Evolutionary conservation across 2,329 filamentous ascomycete species (phyloP), one percentile per base, ranked within the genome.

Genomic region (Pyrenophora teres): DNA sequence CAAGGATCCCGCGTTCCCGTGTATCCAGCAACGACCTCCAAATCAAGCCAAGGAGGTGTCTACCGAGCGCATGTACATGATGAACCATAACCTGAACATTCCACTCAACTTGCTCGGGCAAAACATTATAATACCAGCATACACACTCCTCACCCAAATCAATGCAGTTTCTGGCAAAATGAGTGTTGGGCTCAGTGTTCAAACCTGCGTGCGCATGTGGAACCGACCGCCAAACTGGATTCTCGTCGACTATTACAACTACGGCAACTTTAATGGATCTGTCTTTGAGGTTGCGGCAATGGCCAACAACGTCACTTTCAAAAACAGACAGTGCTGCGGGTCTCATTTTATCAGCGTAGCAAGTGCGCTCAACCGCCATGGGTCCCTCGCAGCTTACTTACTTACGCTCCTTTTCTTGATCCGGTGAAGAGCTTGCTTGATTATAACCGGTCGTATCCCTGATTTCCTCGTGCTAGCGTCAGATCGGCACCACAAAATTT

Each of bases 71-170:
- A 80, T 96, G 74, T 95, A 92, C 70, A 81, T 96, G 67, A 83
- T 88, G 65, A 97, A 97, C 74, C 92, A 97, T 77, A 97, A 97
- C 70, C 81, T 96, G 52, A 96, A 96, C 71, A 81, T 87, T 52
- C 77, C 80, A 3, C 46, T 70, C n/a, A 36, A 21, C 3, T 38
- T 64, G 1, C 30, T 49, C 3, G 54, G 56, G 31, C 83, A 86
- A 76, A 25, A 35, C n/a, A 80, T 72, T 27, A 56, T 73, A 8
- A 61, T 74, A 12, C 71, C 71, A 0, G 68, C 69, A 4, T 66
- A 66, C 35, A 52, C 62, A 6, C 57, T 64, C 1, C 57, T 73
- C 4, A 54, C 65, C 12, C 39, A 68, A 39, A 54, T 72, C 21
- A 74, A 74, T 41, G 65, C 66, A 12, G 65, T 55, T 1, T 54